Base-by-base conservation (phyloP, 2,329 filamentous ascomycete genomes). In the Cadophora sp. region DNA sequence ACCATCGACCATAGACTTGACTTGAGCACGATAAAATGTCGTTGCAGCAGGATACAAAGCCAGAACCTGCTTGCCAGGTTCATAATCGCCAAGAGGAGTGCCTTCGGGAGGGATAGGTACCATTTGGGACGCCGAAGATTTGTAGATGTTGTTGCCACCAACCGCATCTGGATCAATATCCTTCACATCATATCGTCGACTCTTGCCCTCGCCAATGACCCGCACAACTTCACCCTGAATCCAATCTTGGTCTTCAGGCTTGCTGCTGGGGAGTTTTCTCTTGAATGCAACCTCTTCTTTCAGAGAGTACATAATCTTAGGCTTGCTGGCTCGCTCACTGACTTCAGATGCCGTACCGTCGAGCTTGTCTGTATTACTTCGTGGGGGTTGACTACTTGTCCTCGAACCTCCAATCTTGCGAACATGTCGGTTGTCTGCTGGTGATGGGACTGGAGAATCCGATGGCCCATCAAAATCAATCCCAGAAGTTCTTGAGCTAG, bases 21-120 rank as follows among this genome's bases (percentile, higher is more conserved):
- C 92, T 72, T 94, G 91, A 1, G 92, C 92, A 76, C 91, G 89
- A 78, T 96, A 96, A 74, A 96, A 95, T 0, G 91, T 94, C 0
- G 92, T 94, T 0, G 92, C 95, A 73, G 93, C 89, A 0, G 92
- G 92, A 75, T 96, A 96, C 66, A 93, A 81, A 0, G 92, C 92
- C 66, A 95, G 82, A 9, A 95, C 92, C 55, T 88, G 86, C 76
- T 90, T 92, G 53, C 91, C 90, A 47, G 86, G 80, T 8, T 83
- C 74, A 71, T 86, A 88, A 43, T 91, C 87, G 66, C 91, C 85
- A 48, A 91, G 83, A 4, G 84, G 80, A 18, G 90, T 81, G 2
- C 79, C 87, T 71, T 76, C 81, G 76, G 86, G 83, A 1, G 92
- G 90, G 65, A 96, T 94, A 1, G 89, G 87, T 55, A 94, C 94